These are phyloP conservation scores for Acmispon strigosus DNA, from an alignment of 306 rosid species.

Conservation along the genomic window DNA sequence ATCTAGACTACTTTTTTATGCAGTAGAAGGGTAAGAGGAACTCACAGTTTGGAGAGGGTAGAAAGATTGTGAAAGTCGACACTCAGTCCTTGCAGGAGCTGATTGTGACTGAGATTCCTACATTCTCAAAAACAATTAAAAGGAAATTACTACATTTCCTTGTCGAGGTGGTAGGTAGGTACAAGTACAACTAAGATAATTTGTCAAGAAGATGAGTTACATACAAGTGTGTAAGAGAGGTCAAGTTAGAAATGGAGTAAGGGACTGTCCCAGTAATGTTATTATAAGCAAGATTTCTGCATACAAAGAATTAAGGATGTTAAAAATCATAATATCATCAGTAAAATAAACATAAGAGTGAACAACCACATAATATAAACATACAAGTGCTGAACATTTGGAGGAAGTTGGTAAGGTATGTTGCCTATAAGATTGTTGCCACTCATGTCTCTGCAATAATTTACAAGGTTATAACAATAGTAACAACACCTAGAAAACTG, in stretches of 20 bases:
- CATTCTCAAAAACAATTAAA: slow-evolving; percentile 15
- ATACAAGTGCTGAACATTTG: slow-evolving; percentile 60
- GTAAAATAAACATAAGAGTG: slow-evolving; percentile 3
- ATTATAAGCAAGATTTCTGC: slow-evolving; percentile 80
- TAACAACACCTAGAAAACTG: not conserved
- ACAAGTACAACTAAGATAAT: slow-evolving; percentile 8
- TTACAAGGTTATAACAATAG: slow-evolving; percentile 17
- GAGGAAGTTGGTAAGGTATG: slow-evolving; percentile 75
- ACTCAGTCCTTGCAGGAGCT: slow-evolving; percentile 60
- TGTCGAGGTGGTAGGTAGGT: not conserved
- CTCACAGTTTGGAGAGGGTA: slow-evolving; percentile 74
- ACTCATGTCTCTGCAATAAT: slow-evolving; percentile 75
- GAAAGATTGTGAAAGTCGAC: slow-evolving; percentile 60
- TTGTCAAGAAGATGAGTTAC: slow-evolving; percentile 32
- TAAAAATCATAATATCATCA: not conserved
- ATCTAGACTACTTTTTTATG: slow-evolving; percentile 12
- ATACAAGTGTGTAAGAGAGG: slow-evolving; percentile 64
- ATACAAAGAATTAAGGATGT: slow-evolving; percentile 18
- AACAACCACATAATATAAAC: slow-evolving; percentile 24
- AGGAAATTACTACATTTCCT: slow-evolving; percentile 6
- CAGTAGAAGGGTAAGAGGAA: slow-evolving; percentile 19
- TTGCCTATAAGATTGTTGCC: slow-evolving; percentile 61
- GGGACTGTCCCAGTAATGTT: slow-evolving; percentile 58
- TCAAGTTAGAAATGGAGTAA: slow-evolving; percentile 60
- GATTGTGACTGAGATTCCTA: slow-evolving; percentile 86